Base-by-base conservation (phyloP, 2,329 filamentous ascomycete species). In the Aspergillus versicolor region DNA sequence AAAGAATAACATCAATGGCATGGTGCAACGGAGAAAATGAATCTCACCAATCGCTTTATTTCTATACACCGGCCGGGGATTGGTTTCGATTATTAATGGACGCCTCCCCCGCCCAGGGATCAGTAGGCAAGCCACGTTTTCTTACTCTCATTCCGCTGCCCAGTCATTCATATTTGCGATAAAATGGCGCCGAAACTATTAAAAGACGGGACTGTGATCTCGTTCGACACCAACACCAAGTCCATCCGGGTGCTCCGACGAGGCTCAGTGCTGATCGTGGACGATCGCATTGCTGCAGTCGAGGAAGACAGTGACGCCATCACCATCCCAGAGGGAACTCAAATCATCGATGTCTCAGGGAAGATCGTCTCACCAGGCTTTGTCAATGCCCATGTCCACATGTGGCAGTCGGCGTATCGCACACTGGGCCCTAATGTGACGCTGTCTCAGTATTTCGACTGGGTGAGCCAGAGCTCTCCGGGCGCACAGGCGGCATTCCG, bases 351-450 rank as follows among this genome's bases (percentile, higher is more conserved):
- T n/a, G 52, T 54, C 9, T 6, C 34, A 1, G 47, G 46, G n/a
- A 56, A 56, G 24, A 58, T 58, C 12, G 45, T 58, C 2, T 45
- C 77, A 0, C 80, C 82, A 0, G 82, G 83, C 8, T 84, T 85
- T 66, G 73, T 85, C 56, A 80, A 85, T 66, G 84, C 82, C 0
- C 83, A 85, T 61, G 77, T 78, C 1, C 81, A 84, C 59, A 75
- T 78, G 0, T 84, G 82, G 83, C 81, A 85, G 63, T 84, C 83
- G 0, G 79, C 75, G 9, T 77, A 79, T 63, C 82, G 81, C 63
- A 84, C 82, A 0, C 62, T 85, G 1, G 79, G 61, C 1, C 78
- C 81, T 7, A 83, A 85, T 62, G 79, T 78, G 0, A 81, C 75
- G 0, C 67, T 84, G 15, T 68, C 75, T 5, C 75, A 82, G 45